Evolutionary conservation across 169 alveolate genomes (phyloP), one percentile per base, ranked within the genome.

Genomic region (Eimeria praecox): DNA sequence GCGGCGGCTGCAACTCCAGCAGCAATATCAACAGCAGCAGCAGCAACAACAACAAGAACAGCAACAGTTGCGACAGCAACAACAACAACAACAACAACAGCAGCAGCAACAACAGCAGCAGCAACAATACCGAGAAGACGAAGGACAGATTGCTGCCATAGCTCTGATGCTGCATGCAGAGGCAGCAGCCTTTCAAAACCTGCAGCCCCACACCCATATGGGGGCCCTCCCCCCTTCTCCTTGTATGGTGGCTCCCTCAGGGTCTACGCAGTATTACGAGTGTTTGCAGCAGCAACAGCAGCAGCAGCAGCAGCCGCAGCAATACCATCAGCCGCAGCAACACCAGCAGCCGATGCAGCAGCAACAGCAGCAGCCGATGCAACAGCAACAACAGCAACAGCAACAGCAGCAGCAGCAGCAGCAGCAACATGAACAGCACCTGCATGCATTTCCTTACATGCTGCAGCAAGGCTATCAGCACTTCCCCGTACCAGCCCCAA

Each of bases 391-490:
- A n/a, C n/a, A n/a, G 77, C 77, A 64, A 30, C 3, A 64, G 77
- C 77, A 64, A 12, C 77, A 64, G 77, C 18, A 3, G 77, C 77
- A 64, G 77, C 3, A 64, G 77, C 77, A 64, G 35, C 77, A 64
- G 77, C 18, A 3, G 77, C 77, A n/a, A n/a, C n/a, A n/a, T n/a
- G n/a, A n/a, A n/a, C n/a, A n/a, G n/a, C n/a, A n/a, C n/a, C n/a
- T n/a, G n/a, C n/a, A n/a, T n/a, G n/a, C n/a, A n/a, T n/a, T 0
- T 30, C 46, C 40, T 73, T 22, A 14, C 24, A 73, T 1, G 52
- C 85, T n/a, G 85, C 52, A 73, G 85, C 85, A 9, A 49, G 24
- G 52, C 56, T 49, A 73, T 16, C 78, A 66, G 78, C 78, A 66
- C 35, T 52, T 52, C 62, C 62, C 62, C 18, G 62, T 52, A 52